A percentile compares a stretch with the other conserved stretches of the same genome.
Evolutionary conservation across 257 asterid species (phyloP).

Genomic region (Nicotiana tabacum): DNA sequence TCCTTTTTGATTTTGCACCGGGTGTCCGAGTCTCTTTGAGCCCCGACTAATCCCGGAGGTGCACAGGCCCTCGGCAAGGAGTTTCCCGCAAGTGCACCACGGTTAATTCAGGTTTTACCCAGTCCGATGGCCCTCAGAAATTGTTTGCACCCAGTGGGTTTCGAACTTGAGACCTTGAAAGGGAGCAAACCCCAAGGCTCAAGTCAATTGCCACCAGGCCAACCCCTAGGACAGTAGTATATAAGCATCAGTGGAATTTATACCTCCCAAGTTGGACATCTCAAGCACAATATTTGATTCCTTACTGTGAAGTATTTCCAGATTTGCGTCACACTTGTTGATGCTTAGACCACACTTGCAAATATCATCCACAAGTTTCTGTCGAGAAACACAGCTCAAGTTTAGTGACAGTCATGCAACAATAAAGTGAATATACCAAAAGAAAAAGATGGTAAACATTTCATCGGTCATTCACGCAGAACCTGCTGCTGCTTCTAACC

Average conservation of each 20-base stretch:
- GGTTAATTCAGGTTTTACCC: too few relatives aligned
- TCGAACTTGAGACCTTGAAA: too few relatives aligned
- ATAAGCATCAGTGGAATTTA: neutral
- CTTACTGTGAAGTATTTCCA: conserved; percentile 11
- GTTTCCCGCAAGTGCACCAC: too few relatives aligned
- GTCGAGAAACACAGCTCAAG: conserved; percentile 1
- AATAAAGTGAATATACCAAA: neutral
- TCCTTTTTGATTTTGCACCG: too few relatives aligned
- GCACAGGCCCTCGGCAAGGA: too few relatives aligned
- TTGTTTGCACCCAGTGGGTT: too few relatives aligned
- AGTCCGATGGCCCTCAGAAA: too few relatives aligned
- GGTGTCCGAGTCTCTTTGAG: too few relatives aligned
- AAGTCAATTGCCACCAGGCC: too few relatives aligned
- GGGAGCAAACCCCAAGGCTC: too few relatives aligned
- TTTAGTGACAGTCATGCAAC: conserved; percentile 1
- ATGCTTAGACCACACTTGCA: neutral
- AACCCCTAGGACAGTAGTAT: neutral
- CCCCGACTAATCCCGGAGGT: too few relatives aligned
- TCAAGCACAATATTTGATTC: conserved; percentile 5
- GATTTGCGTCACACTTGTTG: neutral
- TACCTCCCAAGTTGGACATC: conserved; percentile 48
- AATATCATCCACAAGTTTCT: conserved; percentile 45
- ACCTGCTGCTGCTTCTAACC: neutral
- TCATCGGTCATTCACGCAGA: neutral
- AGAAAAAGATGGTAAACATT: neutral